These are phyloP conservation scores for Hymenoscyphus occultus DNA, from an alignment of 2,329 filamentous ascomycete genomes.

Conservation along the genomic window DNA sequence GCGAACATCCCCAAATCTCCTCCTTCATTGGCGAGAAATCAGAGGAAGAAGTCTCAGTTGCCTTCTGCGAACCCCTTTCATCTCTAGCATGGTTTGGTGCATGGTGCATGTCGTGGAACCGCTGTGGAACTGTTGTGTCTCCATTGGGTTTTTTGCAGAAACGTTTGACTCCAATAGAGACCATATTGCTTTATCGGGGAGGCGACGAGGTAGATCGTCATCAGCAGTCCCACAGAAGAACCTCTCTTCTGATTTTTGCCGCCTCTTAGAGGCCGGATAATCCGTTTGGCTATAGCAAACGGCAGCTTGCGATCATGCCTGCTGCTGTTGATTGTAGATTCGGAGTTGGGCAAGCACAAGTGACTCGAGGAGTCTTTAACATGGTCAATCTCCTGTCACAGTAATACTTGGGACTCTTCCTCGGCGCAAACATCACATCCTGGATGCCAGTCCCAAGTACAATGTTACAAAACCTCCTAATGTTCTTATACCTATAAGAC, in stretches of 20 bases:
- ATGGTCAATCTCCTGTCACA: neutral
- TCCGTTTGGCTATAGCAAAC: slow-evolving; percentile 1
- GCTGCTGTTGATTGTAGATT: neutral
- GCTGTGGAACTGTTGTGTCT: neutral
- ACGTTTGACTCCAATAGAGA: neutral
- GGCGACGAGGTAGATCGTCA: slow-evolving; percentile 6
- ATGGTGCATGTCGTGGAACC: neutral
- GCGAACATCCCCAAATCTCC: neutral
- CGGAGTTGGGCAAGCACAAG: neutral
- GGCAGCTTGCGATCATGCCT: neutral
- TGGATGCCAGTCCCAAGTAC: neutral
- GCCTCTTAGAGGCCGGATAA: neutral
- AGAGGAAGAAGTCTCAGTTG: neutral
- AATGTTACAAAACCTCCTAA: neutral
- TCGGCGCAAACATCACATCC: neutral
- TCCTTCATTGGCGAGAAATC: neutral
- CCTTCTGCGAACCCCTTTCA: neutral
- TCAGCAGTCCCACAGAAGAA: slow-evolving; percentile 1
- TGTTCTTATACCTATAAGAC: neutral
- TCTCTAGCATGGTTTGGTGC: slow-evolving; percentile 10
- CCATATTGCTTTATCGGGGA: neutral
- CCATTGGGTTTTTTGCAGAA: neutral
- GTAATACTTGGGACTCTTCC: neutral
- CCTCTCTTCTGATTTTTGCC: neutral
- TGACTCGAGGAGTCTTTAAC: slow-evolving; percentile 3